Conservation (phyloP, 2,329 filamentous ascomycete genomes). For the Talaromyces rugulosus region DNA sequence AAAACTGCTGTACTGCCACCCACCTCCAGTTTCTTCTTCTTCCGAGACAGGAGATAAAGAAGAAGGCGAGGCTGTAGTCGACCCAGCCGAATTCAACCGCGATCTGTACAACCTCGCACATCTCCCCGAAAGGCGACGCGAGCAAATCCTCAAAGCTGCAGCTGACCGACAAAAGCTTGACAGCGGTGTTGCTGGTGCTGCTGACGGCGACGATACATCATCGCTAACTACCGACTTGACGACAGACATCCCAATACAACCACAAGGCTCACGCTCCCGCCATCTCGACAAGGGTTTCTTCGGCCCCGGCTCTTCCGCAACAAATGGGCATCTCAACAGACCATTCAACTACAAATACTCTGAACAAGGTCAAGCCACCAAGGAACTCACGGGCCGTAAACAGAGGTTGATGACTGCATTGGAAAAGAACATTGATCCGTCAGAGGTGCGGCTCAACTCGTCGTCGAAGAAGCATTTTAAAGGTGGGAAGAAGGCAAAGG, state of each 20-base stretch:
- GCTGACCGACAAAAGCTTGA: conserved; percentile 34
- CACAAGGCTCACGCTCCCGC: conserved; percentile 68
- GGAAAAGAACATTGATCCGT: conserved; percentile 78
- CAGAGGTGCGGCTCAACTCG: conserved; percentile 56
- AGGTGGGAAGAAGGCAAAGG: conserved; percentile 31
- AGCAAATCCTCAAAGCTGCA: conserved; percentile 48
- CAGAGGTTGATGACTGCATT: conserved; percentile 71
- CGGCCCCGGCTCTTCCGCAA: conserved; percentile 54
- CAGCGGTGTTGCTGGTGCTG: neutral
- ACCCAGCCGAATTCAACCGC: conserved; percentile 74
- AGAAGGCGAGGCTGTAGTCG: conserved; percentile 45
- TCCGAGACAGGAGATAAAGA: conserved; percentile 39
- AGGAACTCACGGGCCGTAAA: conserved; percentile 78
- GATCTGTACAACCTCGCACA: conserved; percentile 82
- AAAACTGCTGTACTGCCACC: conserved; percentile 87
- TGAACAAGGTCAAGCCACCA: conserved; percentile 73
- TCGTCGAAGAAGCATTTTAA: conserved; percentile 77
- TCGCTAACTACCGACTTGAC: conserved; percentile 1
- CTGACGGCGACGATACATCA: conserved; percentile 9
- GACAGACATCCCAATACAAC: conserved; percentile 30
- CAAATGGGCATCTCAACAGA: conserved; percentile 64
- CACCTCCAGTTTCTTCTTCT: conserved; percentile 58
- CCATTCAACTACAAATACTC: conserved; percentile 90
- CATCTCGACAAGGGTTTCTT: conserved; percentile 90
- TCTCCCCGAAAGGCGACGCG: conserved; percentile 75